phyloP scores from a whole-genome alignment of 2,329 filamentous ascomycete genomes.

The Pyrenophora graminea region DNA sequence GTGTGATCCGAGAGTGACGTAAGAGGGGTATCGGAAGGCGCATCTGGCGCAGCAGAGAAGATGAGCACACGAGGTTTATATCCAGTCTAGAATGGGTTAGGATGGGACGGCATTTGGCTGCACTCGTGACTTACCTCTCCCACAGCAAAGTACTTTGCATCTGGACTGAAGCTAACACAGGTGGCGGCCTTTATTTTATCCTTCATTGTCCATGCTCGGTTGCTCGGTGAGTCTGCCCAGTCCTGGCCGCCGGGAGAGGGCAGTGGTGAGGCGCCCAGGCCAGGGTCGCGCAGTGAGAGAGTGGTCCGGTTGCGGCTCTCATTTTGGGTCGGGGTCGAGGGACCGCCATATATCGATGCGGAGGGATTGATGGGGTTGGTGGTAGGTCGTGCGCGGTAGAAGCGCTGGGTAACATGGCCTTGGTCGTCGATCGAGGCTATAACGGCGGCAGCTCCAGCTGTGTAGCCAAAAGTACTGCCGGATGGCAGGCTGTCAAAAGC shows the following conservation, averaged over 20 bases:
- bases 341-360: constrained; percentile 56
- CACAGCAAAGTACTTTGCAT: constrained; percentile 85
- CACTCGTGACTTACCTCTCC: constrained; percentile 66
- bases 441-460: constrained; percentile 91
- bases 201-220: constrained; percentile 81
- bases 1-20: constrained; percentile 87
- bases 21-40: constrained; percentile 77
- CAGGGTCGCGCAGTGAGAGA: constrained; percentile 56
- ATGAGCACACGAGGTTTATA: constrained; percentile 90
- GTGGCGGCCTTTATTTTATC: constrained; percentile 95
- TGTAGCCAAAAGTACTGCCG: constrained; percentile 77
- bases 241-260: constrained; percentile 55
- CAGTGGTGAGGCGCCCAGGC: constrained; percentile 48
- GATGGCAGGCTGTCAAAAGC: constrained; percentile 81
- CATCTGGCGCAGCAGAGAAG: constrained; percentile 77
- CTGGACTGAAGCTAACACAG: constrained; percentile 83
- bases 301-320: constrained; percentile 63
- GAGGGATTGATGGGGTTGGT: constrained; percentile 68
- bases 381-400: constrained; percentile 82
- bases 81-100: constrained; percentile 65
- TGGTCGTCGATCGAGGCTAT: constrained; percentile 77
- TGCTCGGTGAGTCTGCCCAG: constrained; percentile 61
- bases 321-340: constrained; percentile 58
- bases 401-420: constrained; percentile 71
- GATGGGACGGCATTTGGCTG: not conserved